phyloP scores from a whole-genome alignment of 495 filamentous ascomycete genomes.

The Antarctomyces pellizariae region DNA sequence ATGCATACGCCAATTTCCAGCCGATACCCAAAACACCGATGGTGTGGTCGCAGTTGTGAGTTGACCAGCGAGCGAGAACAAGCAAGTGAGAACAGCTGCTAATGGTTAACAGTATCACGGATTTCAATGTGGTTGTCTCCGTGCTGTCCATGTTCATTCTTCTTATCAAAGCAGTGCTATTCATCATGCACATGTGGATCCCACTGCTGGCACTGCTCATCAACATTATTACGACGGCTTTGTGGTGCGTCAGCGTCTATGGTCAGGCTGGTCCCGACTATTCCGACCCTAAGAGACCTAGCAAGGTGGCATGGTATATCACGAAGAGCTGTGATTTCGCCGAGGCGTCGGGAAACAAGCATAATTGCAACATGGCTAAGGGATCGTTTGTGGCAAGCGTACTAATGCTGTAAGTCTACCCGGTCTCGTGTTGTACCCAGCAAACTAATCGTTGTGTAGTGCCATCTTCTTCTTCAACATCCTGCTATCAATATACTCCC shows the following conservation, averaged over 20 bases:
- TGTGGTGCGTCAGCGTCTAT: conserved; percentile 44
- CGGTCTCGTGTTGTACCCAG: not conserved
- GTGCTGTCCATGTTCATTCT: conserved; percentile 50
- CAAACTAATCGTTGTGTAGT: conserved; percentile 13
- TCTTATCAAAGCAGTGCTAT: conserved; percentile 38
- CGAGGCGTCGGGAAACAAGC: conserved; percentile 23
- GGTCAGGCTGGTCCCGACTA: conserved; percentile 63
- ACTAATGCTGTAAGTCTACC: conserved; percentile 39
- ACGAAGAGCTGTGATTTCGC: conserved; percentile 51
- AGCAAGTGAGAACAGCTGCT: not conserved
- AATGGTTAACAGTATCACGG: conserved; percentile 34
- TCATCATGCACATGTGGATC: conserved; percentile 46
- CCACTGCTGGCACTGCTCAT: conserved; percentile 39
- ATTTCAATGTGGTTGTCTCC: conserved; percentile 63
- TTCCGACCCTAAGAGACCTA: conserved; percentile 44
- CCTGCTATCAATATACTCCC: conserved; percentile 31
- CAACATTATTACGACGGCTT: conserved; percentile 29
- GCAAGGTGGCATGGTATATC: conserved; percentile 63
- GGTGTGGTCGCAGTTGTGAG: conserved; percentile 68
- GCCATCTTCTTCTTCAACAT: conserved; percentile 31
- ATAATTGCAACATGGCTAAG: conserved; percentile 58
- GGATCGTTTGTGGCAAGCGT: conserved; percentile 45
- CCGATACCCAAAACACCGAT: conserved; percentile 39
- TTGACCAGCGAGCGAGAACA: conserved; percentile 6
- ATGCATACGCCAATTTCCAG: conserved; percentile 53